Base-by-base conservation (phyloP, 2,329 filamentous ascomycete genomes). In the Amauroascus verrucosus region DNA sequence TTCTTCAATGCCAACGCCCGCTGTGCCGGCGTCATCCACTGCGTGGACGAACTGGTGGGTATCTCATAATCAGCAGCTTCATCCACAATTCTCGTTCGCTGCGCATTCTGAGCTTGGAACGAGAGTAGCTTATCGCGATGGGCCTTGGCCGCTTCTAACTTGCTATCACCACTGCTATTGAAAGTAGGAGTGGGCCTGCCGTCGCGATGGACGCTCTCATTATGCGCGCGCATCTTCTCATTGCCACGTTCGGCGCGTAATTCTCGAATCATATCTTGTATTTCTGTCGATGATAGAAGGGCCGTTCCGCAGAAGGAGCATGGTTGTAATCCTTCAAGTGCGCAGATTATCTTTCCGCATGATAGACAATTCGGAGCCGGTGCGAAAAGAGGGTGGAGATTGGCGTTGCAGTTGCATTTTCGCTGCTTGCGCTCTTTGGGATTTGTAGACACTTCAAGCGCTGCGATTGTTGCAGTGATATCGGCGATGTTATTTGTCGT, bases 301-400 rank as follows among this genome's bases (percentile, higher is more conserved):
- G 88, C 81, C 0, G 79, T 76, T 0, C 83, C 82, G 71, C 93
- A 98, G 64, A 87, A 96, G 0, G 91, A 96, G 68, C 93, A 98
- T 0, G 91, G 91, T 0, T 91, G 91, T 0, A 97, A 76, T 0
- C 93, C 93, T 69, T 98, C 90, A 63, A 93, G 90, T 22, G 95
- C 82, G 67, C 93, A 98, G 52, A 97, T 84, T 11, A 98, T 88
- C 67, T 97, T 97, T 55, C 93, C 93, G 63, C 93, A 98, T 43
- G 79, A 84, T 14, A 94, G 73, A 65, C 93, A 98, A 66, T 97
- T 98, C 0, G 93, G 93, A 0, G 90, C 89, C 0, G 91, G 89
- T n/a, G 81, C 81, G 43, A 96, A 84, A 2, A 97, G 78, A 0
- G 91, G 87, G 67, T 98, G 93, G 1, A 87, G 81, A 0, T 86